phyloP scores from a whole-genome alignment of 305 asterid genomes.

The Rubia tinctorum region DNA sequence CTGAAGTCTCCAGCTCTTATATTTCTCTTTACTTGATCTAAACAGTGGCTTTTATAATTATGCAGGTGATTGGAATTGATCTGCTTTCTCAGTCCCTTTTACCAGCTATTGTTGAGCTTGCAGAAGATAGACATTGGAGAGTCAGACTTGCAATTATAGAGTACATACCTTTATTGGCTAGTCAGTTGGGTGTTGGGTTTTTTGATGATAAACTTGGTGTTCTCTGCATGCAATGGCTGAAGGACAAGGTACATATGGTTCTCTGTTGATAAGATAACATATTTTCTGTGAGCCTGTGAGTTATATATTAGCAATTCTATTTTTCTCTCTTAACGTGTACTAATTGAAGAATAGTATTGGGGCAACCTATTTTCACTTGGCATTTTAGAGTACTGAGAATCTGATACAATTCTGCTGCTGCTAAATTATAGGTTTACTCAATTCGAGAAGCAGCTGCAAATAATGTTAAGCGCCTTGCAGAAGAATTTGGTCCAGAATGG shows the following conservation, averaged over 20 bases:
- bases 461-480: slow-evolving; percentile 49
- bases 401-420: neutral
- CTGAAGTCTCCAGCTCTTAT: neutral
- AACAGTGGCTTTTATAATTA: neutral
- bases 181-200: slow-evolving; percentile 87
- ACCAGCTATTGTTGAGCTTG: slow-evolving; percentile 91
- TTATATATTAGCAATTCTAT: no score
- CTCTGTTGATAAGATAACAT: neutral
- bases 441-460: slow-evolving; percentile 48
- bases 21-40: neutral
- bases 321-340: neutral
- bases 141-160: slow-evolving; percentile 90
- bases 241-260: slow-evolving; percentile 57
- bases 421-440: slow-evolving; percentile 36
- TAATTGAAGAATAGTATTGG: neutral
- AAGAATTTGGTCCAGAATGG: slow-evolving; percentile 52
- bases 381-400: neutral
- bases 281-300: neutral
- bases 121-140: slow-evolving; percentile 95
- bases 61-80: slow-evolving; percentile 87
- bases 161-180: slow-evolving; percentile 86
- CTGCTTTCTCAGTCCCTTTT: slow-evolving; percentile 75
- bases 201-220: slow-evolving; percentile 89
- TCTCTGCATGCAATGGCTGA: slow-evolving; percentile 93
- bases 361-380: neutral